phyloP scores from a whole-genome alignment of 129 eudicot genomes.

The Scalesia atractyloides region DNA sequence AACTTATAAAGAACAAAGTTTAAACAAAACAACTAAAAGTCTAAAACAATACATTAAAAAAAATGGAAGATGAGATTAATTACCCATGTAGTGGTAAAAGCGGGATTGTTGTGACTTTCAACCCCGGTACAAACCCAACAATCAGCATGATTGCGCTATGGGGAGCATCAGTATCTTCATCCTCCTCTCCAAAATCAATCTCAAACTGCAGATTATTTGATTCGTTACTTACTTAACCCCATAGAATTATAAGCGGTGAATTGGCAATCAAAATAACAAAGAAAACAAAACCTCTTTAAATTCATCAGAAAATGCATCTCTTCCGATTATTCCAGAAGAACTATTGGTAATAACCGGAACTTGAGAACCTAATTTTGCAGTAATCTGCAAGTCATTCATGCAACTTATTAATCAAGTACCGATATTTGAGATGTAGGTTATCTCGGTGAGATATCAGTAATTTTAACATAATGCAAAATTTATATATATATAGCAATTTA shows the following conservation, averaged over 20 bases:
- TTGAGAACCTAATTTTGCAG: slow-evolving; percentile 51
- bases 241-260: background rate
- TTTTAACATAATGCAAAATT: no score
- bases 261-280: background rate
- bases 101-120: slow-evolving; percentile 62
- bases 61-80: background rate
- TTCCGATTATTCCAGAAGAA: slow-evolving; percentile 69
- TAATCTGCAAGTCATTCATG: slow-evolving; percentile 57
- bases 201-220: slow-evolving; percentile 42
- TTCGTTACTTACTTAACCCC: background rate
- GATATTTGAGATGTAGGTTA: no score
- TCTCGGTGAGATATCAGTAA: no score
- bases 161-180: no score
- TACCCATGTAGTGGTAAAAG: slow-evolving; percentile 51
- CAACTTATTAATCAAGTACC: no score
- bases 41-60: no score
- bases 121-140: slow-evolving; percentile 85
- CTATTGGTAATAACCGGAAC: slow-evolving; percentile 59
- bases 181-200: background rate
- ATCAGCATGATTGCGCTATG: slow-evolving; percentile 60
- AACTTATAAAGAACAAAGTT: background rate
- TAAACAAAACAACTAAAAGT: background rate
- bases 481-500: no score
- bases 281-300: slow-evolving; percentile 64
- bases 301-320: slow-evolving; percentile 57